Evolutionary conservation across 305 asterid genomes (phyloP), one percentile per base, ranked within the genome.

Genomic region (Rubia peregrina): DNA sequence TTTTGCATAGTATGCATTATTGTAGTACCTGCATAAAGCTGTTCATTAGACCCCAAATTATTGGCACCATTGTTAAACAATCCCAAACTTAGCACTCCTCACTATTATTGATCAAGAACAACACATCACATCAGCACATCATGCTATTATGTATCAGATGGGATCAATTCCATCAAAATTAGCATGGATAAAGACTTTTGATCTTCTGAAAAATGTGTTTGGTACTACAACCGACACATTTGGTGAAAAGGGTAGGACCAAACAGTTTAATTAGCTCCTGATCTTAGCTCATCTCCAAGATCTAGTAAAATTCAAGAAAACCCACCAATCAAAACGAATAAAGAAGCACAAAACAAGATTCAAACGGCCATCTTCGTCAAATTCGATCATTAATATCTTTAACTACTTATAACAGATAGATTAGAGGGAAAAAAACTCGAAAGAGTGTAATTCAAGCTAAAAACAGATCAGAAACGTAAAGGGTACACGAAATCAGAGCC

Each of bases 1-100:
- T 73, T 91, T 89, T 17, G 97, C 98, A 82, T 86, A 93, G 76
- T 91, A 87, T 64, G 96, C 96, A 83, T 93, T 93, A 78, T 89
- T 93, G 87, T 88, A 93, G 76, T 89, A 91, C 89, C 98, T 91
- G 83, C 26, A 55, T 24, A 1, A 43, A 36, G 6, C 9, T 51
- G 11, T 3, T 10, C 21, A 36, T 24, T 61, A 26, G 12, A 26
- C 2, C 22, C 22, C 9, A 51, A 51, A 51, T 51, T 51, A 51
- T 51, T 51, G 57, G 16, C 7, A 17, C 6, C 57, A 5, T 51
- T 14, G 16, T 49, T 14, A 49, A 49, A 14, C 56, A 56, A 56
- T 56, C 24, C 24, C 11, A 56, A 56, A 56, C 61, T 56, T 6
- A 56, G 61, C 21, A 9, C 2, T 56, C n/a, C 7, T 22, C 14